A percentile compares a stretch with the other conserved stretches of the same genome.
Conservation (phyloP, 768 basidiomycete genomes). For the Pleurotus cornucopiae region DNA sequence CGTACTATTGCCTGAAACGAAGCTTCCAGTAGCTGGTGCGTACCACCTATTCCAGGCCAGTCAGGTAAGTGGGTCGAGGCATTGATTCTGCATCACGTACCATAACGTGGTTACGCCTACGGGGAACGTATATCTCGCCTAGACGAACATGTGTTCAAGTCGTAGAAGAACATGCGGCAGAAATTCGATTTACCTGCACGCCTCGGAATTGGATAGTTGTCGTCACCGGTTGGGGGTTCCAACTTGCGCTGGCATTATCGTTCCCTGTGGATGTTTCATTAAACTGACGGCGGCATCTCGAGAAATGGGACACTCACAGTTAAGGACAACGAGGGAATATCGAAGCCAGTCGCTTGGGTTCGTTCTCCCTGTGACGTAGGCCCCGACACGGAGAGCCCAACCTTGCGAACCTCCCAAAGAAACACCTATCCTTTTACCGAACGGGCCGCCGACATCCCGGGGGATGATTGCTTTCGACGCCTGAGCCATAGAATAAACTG, state of each 20-base stretch:
- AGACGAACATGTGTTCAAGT: not conserved
- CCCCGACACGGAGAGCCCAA: slow-evolving; percentile 60
- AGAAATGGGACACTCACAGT: slow-evolving; percentile 37
- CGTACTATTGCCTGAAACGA: not conserved
- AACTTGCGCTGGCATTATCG: slow-evolving; percentile 43
- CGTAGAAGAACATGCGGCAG: not conserved
- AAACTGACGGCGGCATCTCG: not conserved
- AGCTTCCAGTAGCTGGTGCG: not conserved
- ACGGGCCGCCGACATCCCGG: slow-evolving; percentile 63
- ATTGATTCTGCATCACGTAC: slow-evolving; percentile 23
- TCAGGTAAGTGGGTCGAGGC: too few relatives aligned
- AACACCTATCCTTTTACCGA: slow-evolving; percentile 63
- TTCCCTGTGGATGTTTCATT: slow-evolving; percentile 30
- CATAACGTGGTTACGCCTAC: slow-evolving; percentile 66
- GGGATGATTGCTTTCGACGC: slow-evolving; percentile 72
- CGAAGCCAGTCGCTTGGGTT: slow-evolving; percentile 53
- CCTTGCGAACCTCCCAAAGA: slow-evolving; percentile 50
- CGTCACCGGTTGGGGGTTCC: slow-evolving; percentile 50
- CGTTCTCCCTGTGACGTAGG: slow-evolving; percentile 57
- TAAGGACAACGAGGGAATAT: slow-evolving; percentile 72
- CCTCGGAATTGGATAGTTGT: slow-evolving; percentile 65
- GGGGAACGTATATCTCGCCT: slow-evolving; percentile 74
- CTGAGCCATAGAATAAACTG: slow-evolving; percentile 72
- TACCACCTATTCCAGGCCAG: slow-evolving; percentile 1
- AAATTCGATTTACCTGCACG: slow-evolving; percentile 39